phyloP scores from a whole-genome alignment of 305 asterid genomes.

The Euphrasia arctica region DNA sequence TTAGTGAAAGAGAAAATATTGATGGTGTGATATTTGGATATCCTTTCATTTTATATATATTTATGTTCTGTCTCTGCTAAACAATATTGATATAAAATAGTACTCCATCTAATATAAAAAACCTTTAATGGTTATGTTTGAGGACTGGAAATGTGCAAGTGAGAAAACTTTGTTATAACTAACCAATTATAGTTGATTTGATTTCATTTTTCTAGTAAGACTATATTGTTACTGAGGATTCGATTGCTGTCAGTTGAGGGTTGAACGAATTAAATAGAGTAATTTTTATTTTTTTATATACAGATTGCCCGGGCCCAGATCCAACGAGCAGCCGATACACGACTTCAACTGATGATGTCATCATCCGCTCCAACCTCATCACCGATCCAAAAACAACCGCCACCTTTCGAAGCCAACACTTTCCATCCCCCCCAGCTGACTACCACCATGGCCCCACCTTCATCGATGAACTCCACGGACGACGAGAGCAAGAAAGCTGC shows the following conservation, averaged over 20 bases:
- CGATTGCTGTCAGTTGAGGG: neutral
- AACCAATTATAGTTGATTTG: no score
- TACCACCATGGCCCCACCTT: slow-evolving; percentile 30
- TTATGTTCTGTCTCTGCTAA: neutral
- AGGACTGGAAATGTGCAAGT: neutral
- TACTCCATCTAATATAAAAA: neutral
- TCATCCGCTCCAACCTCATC: slow-evolving; percentile 35
- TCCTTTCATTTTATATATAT: no score
- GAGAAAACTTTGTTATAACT: neutral
- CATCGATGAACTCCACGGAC: slow-evolving; percentile 42
- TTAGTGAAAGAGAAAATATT: neutral
- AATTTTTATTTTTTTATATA: slow-evolving; percentile 23
- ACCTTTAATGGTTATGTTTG: neutral
- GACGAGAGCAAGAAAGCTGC: slow-evolving; percentile 82
- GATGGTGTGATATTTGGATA: neutral
- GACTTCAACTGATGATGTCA: slow-evolving; percentile 44
- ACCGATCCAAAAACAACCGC: slow-evolving; percentile 27
- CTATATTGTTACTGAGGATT: neutral
- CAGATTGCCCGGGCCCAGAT: slow-evolving; percentile 70
- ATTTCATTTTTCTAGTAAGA: neutral
- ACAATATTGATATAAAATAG: neutral
- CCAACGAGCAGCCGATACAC: slow-evolving; percentile 46
- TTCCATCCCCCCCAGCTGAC: slow-evolving; percentile 36
- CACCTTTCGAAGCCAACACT: slow-evolving; percentile 28
- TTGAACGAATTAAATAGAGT: neutral